A percentile compares a stretch with the other conserved stretches of the same genome.
These are phyloP conservation scores for Cladochytrium tenue DNA, from an alignment of 371 early-diverging fungal genomes.

Conservation along the genomic window DNA sequence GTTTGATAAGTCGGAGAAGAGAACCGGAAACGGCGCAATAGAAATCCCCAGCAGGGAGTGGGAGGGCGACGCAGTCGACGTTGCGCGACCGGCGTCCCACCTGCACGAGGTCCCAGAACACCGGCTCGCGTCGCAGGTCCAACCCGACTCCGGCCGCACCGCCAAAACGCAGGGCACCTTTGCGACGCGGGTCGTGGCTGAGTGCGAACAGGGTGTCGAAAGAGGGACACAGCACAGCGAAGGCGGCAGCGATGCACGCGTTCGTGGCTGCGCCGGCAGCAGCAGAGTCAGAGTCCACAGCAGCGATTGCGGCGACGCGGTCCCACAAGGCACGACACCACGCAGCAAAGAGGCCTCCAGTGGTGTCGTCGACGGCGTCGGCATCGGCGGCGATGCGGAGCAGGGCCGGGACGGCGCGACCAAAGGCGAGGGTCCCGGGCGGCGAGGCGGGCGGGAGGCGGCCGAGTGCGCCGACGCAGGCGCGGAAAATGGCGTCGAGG, in stretches of 20 bases:
- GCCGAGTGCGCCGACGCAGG: neutral
- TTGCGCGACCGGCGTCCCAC: neutral
- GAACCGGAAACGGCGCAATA: no score
- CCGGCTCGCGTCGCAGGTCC: conserved; percentile 12
- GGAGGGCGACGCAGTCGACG: neutral
- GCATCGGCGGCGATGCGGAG: neutral
- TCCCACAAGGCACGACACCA: no score
- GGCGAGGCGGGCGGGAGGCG: neutral
- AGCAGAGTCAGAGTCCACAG: neutral
- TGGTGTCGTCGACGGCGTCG: neutral
- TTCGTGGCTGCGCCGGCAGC: neutral
- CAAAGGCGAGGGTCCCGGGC: neutral
- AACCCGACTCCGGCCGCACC: neutral
- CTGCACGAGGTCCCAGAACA: conserved; percentile 21
- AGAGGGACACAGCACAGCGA: conserved; percentile 8
- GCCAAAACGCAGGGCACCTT: neutral
- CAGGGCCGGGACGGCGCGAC: neutral
- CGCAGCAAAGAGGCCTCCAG: neutral
- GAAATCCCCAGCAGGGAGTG: no score
- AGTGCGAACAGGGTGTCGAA: conserved; percentile 24
- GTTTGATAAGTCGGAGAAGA: no score
- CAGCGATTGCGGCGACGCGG: neutral
- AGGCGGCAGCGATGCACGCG: neutral
- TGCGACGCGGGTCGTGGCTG: neutral
- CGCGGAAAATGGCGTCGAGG: neutral